Evolutionary conservation across 2,329 filamentous ascomycete species (phyloP), one percentile per base, ranked within the genome.

Genomic region (Ustilaginoidea virens): DNA sequence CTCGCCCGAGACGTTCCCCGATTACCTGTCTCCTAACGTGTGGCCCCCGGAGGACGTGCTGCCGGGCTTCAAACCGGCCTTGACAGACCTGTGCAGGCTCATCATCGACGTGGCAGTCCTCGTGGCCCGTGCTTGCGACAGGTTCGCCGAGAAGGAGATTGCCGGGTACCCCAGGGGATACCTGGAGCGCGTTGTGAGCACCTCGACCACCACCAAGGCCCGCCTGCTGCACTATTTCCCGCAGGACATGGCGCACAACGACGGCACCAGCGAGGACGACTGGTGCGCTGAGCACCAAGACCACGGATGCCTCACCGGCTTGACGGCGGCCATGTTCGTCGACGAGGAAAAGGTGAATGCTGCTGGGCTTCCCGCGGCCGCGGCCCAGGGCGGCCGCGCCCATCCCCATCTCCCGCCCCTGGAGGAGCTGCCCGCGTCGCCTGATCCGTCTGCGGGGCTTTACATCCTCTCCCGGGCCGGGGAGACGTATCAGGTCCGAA

Each of bases 281-380:
- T 98, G 90, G 90, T 98, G 87, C 52, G 81, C 85, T 4, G 83
- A 79, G 2, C 80, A 90, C 49, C 61, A 90, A 32, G 87, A 96
- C 52, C 85, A 94, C 44, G 85, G 90, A 24, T 96, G 87, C 48
- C 65, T 98, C 18, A 98, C 90, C 0, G 87, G 86, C 10, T 64
- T 98, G 19, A 98, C 90, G 1, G 87, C 80, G 3, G 86, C 87
- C 40, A 93, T 96, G 85, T 96, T 92, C 52, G 67, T 96, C 36
- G 83, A 96, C 46, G 87, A 96, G 56, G 55, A 52, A 19, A 48
- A 50, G 34, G 42, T 58, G 36, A 36, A 42, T 33, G 42, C 56
- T 22, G 39, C 55, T 23, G 47, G 8, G 24, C 8, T 57, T 1
- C 49, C 49, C 29, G 28, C 36, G 41, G 33, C 29, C 21, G 29